These are phyloP conservation scores for Secale cereale DNA, from an alignment of 176 grass and related monocot species.

Conservation along the genomic window DNA sequence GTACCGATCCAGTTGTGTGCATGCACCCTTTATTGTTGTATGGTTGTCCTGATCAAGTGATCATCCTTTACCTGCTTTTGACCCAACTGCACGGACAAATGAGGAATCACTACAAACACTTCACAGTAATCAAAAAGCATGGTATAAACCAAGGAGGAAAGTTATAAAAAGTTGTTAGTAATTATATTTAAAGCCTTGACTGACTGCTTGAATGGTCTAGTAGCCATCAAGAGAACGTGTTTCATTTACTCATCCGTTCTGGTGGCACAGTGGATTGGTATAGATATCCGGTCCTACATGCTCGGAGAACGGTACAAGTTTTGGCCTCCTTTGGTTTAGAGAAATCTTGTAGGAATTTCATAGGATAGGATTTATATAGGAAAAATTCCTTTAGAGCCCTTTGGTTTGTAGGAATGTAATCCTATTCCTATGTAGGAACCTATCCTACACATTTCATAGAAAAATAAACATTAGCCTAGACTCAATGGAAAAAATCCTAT, in stretches of 20 bases:
- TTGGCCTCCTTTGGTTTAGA: too few species aligned
- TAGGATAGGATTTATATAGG: too few species aligned
- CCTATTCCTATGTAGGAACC: too few species aligned
- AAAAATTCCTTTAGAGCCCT: too few species aligned
- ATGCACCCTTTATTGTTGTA: too few species aligned
- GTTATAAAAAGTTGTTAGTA: not conserved
- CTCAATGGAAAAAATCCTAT: too few species aligned
- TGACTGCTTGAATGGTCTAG: not conserved
- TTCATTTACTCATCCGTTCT: not conserved
- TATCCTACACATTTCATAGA: too few species aligned
- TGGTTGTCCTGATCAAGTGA: too few species aligned
- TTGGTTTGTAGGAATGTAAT: too few species aligned
- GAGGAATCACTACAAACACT: not conserved
- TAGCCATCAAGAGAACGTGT: not conserved
- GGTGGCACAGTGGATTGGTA: not conserved
- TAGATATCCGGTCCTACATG: not conserved
- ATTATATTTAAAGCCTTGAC: not conserved
- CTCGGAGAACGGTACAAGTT: not conserved
- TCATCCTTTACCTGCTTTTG: not conserved
- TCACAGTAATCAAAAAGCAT: not conserved
- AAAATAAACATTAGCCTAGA: too few species aligned
- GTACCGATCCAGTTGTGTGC: too few species aligned
- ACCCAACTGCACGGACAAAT: not conserved
- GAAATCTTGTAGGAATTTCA: too few species aligned
- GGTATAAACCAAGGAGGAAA: not conserved